Evolutionary conservation across 164 flowering plant genomes (phyloP).

Genomic region (Macadamia integrifolia): DNA sequence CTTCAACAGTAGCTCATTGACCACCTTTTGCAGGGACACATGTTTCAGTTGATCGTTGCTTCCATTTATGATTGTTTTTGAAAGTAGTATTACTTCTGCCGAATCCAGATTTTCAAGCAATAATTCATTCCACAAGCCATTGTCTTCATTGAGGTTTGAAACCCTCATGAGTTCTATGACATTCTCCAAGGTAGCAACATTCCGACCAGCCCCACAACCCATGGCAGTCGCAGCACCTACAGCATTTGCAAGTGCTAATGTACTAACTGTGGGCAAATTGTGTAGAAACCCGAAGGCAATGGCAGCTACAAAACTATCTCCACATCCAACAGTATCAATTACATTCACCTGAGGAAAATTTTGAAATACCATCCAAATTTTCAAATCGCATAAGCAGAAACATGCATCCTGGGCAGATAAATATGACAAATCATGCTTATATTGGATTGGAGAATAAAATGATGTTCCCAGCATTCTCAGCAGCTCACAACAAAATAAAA

Average conservation of each 20-base stretch:
- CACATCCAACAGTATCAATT: conserved; percentile 94
- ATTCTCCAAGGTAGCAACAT: conserved; percentile 64
- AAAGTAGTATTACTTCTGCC: conserved; percentile 38
- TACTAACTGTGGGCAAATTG: conserved; percentile 47
- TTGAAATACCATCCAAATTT: background rate
- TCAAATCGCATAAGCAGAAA: background rate
- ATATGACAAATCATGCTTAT: background rate
- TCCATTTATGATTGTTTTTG: conserved; percentile 39
- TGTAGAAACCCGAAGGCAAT: conserved; percentile 76
- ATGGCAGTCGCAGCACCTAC: conserved; percentile 98
- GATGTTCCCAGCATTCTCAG: no score
- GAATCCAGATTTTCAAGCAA: conserved; percentile 25
- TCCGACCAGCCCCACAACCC: conserved; percentile 98
- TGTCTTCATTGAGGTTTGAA: conserved; percentile 60
- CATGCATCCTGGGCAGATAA: background rate
- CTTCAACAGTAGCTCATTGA: conserved; percentile 47
- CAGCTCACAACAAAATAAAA: background rate
- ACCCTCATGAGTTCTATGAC: conserved; percentile 51
- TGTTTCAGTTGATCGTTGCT: conserved; percentile 21
- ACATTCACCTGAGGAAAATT: conserved; percentile 63
- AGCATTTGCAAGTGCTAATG: conserved; percentile 83
- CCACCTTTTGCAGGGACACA: conserved; percentile 50
- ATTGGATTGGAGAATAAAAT: background rate
- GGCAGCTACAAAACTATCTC: conserved; percentile 97
- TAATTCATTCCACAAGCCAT: conserved; percentile 40